Evolutionary conservation across 345 rosid genomes (phyloP).

Genomic region (Arabidopsis suecica): DNA sequence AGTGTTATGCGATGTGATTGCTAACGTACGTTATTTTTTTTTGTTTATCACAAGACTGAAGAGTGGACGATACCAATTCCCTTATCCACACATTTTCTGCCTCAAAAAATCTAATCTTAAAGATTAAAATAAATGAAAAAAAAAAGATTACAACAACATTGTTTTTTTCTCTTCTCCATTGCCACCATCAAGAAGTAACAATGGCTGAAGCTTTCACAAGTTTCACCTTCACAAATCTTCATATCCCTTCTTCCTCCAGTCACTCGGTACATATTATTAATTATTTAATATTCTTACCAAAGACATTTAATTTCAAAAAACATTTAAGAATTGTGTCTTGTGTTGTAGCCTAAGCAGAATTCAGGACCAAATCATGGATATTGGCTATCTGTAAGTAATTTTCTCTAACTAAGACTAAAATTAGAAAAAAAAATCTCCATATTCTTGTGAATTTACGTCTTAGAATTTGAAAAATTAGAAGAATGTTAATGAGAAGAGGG

Average conservation of each 20-base stretch:
- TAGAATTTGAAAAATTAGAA: conserved; percentile 6
- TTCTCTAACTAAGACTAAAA: background rate
- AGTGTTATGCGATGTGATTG: background rate
- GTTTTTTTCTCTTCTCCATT: background rate
- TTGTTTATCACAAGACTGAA: conserved; percentile 11
- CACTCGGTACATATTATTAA: conserved; percentile 14
- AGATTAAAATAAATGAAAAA: background rate
- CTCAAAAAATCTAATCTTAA: conserved; percentile 20
- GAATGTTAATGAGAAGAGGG: conserved; percentile 34
- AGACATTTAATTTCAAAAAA: background rate
- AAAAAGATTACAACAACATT: background rate
- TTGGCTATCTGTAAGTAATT: conserved; percentile 44
- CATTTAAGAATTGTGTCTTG: conserved; percentile 8
- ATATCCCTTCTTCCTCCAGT: conserved; percentile 36
- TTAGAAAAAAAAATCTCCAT: background rate
- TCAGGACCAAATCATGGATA: conserved; percentile 48
- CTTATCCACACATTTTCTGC: conserved; percentile 59
- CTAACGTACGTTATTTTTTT: conserved; percentile 23
- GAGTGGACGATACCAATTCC: conserved; percentile 51
- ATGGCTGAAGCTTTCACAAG: conserved; percentile 66
- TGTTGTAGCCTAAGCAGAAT: conserved; percentile 52
- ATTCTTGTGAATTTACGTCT: background rate
- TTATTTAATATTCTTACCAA: background rate
- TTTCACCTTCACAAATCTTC: conserved; percentile 52
- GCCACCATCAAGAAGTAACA: conserved; percentile 30